Conservation (phyloP, 306 rosid species). For the Medicago lupulina region DNA sequence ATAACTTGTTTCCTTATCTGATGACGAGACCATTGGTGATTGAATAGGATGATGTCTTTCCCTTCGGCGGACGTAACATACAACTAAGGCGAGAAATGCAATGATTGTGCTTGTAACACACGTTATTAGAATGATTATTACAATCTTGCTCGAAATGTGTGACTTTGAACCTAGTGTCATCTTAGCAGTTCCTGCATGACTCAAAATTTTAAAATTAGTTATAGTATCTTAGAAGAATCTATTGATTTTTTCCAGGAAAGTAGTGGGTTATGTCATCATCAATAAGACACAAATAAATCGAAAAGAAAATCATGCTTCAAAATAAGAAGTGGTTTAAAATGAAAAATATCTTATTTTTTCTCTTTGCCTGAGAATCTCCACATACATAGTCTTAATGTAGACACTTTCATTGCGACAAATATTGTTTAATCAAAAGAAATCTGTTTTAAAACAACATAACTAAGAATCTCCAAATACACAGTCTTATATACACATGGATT, state of each 20-base stretch:
- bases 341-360: background rate
- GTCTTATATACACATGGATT: background rate
- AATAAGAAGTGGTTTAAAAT: background rate
- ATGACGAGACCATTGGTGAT: slow-evolving; percentile 56
- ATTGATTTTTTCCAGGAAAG: background rate
- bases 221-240: slow-evolving; percentile 3
- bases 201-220: slow-evolving; percentile 37
- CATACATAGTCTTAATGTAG: background rate
- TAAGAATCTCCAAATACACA: background rate
- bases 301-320: slow-evolving; percentile 22
- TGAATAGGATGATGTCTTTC: slow-evolving; percentile 51
- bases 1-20: slow-evolving; percentile 73
- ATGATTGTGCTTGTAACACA: slow-evolving; percentile 67
- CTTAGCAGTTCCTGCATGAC: slow-evolving; percentile 67
- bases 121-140: slow-evolving; percentile 58
- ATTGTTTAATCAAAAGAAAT: background rate
- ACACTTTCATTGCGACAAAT: background rate
- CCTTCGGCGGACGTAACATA: slow-evolving; percentile 64
- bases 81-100: slow-evolving; percentile 66
- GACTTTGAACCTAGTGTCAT: slow-evolving; percentile 58
- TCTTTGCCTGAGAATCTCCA: background rate
- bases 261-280: background rate
- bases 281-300: background rate
- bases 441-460: background rate
- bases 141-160: slow-evolving; percentile 66